Conservation (phyloP, 2,329 filamentous ascomycete genomes). For the Verticillium tricorpus region DNA sequence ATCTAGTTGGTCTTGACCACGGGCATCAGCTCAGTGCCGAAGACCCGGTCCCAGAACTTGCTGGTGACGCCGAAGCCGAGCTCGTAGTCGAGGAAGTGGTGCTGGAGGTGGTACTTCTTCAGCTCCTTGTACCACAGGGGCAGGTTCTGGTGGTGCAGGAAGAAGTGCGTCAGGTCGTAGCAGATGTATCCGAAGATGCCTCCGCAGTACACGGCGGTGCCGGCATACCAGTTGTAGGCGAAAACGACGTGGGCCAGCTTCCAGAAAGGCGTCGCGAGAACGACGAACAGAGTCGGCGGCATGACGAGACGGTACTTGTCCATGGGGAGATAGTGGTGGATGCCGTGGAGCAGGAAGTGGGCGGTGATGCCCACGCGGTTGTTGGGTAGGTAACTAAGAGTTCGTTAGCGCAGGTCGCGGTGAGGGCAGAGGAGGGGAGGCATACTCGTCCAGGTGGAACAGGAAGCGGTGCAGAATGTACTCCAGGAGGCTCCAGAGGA, state of each 20-base stretch:
- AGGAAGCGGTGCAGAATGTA: conserved; percentile 85
- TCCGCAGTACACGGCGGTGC: conserved; percentile 74
- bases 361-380: conserved; percentile 80
- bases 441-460: conserved; percentile 90
- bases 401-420: conserved; percentile 21
- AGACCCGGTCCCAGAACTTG: conserved; percentile 90
- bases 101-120: conserved; percentile 96
- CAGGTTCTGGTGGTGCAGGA: conserved; percentile 91
- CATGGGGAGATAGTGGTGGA: conserved; percentile 99
- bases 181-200: conserved; percentile 93
- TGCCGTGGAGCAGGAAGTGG: conserved; percentile 92
- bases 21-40: conserved; percentile 72
- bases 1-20: conserved; percentile 29
- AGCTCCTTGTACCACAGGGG: conserved; percentile 84
- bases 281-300: conserved; percentile 84
- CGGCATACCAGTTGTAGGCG: conserved; percentile 79
- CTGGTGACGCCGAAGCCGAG: conserved; percentile 96
- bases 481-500: conserved; percentile 85
- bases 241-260: conserved; percentile 81
- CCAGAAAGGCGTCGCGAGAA: conserved; percentile 86
- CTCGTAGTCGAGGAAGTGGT: conserved; percentile 97
- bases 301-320: conserved; percentile 96
- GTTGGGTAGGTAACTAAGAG: conserved; percentile 74
- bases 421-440: conserved; percentile 12
- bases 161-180: conserved; percentile 98